Conservation (phyloP, 2,329 filamentous ascomycete species). For the Elsinoe fawcettii region DNA sequence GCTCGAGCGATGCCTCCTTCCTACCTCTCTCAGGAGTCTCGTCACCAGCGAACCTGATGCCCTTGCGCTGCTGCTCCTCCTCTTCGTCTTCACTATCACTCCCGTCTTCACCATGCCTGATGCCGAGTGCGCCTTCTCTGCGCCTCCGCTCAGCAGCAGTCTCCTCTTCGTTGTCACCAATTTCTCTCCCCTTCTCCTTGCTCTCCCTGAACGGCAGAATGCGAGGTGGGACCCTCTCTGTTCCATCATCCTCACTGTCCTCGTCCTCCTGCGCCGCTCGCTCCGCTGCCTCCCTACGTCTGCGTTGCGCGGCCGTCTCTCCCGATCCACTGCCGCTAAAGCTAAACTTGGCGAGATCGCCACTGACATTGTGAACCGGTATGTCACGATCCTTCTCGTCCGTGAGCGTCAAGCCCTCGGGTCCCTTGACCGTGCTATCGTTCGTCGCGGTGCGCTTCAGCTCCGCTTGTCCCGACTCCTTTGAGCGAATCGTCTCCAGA, state of each 20-base stretch:
- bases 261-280: slow-evolving; percentile 22
- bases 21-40: slow-evolving; percentile 20
- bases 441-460: slow-evolving; percentile 17
- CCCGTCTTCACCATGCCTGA: slow-evolving; percentile 36
- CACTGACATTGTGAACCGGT: slow-evolving; percentile 40
- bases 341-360: slow-evolving; percentile 22
- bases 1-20: slow-evolving; percentile 6
- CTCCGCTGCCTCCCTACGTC: slow-evolving; percentile 32
- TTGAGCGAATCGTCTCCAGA: slow-evolving; percentile 16
- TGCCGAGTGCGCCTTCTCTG: slow-evolving; percentile 64
- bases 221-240: slow-evolving; percentile 30
- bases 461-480: slow-evolving; percentile 3
- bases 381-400: slow-evolving; percentile 40
- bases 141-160: slow-evolving; percentile 67
- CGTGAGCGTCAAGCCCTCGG: slow-evolving; percentile 35
- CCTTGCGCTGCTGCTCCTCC: slow-evolving; percentile 38
- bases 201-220: slow-evolving; percentile 15
- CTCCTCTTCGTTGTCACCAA: slow-evolving; percentile 46
- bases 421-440: slow-evolving; percentile 16
- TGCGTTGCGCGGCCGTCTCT: slow-evolving; percentile 36
- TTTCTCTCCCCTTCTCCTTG: slow-evolving; percentile 18
- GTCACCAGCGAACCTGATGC: slow-evolving; percentile 28
- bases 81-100: slow-evolving; percentile 53
- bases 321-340: slow-evolving; percentile 14
- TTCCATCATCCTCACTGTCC: slow-evolving; percentile 34